phyloP scores from a whole-genome alignment of 805 yeast species.

The Wickerhamiella dianesei region DNA sequence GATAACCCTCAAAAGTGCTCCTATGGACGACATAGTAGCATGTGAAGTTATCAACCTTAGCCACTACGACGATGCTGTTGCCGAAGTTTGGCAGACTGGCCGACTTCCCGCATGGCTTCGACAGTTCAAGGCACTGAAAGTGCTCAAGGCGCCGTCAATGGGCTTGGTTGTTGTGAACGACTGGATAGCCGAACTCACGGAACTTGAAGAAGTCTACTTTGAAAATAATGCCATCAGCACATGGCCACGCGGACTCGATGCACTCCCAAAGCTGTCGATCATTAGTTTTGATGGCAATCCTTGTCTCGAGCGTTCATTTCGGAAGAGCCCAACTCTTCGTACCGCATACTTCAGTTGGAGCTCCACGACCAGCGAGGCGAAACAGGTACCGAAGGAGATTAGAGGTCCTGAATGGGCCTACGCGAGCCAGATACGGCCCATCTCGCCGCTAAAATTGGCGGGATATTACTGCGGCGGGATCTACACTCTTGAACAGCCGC shows the following conservation, averaged over 20 bases:
- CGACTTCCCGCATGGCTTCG: slow-evolving; percentile 19
- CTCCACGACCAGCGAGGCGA: neutral
- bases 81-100: slow-evolving; percentile 17
- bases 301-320: slow-evolving; percentile 16
- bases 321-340: slow-evolving; percentile 15
- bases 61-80: slow-evolving; percentile 9
- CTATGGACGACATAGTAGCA: neutral
- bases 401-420: slow-evolving; percentile 8
- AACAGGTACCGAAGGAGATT: neutral
- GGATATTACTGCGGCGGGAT: slow-evolving; percentile 13
- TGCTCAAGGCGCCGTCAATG: slow-evolving; percentile 16
- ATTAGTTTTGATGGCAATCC: slow-evolving; percentile 22
- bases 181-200: slow-evolving; percentile 18
- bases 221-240: slow-evolving; percentile 19
- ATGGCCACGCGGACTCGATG: slow-evolving; percentile 21
- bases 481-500: slow-evolving; percentile 5
- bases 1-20: neutral
- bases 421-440: neutral
- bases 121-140: slow-evolving; percentile 15
- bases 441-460: neutral
- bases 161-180: slow-evolving; percentile 20
- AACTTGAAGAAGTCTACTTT: slow-evolving; percentile 17
- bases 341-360: slow-evolving; percentile 9
- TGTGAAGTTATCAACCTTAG: slow-evolving; percentile 13
- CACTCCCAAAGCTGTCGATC: slow-evolving; percentile 14